phyloP scores from a whole-genome alignment of 495 filamentous ascomycete genomes.

The Melanomma pulvis-pyrius region DNA sequence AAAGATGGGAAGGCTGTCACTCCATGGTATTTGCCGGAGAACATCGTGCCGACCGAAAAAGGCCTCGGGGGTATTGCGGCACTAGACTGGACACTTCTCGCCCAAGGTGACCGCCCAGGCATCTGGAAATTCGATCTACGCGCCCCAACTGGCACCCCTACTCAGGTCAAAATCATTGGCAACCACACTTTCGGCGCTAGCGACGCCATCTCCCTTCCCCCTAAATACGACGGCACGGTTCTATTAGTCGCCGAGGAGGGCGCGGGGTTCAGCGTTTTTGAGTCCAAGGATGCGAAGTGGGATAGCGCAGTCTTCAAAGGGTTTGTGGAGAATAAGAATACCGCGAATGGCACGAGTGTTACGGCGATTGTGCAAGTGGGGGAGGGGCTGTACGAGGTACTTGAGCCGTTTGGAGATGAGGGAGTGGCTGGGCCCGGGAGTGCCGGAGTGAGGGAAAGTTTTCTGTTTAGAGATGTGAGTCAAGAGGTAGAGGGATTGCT shows the following conservation, averaged over 20 bases:
- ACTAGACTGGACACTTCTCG: conserved; percentile 22
- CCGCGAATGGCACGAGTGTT: conserved; percentile 6
- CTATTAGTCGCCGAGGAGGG: conserved; percentile 26
- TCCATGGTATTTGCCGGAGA: conserved; percentile 25
- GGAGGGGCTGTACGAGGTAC: conserved; percentile 19
- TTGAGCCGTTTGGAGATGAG: conserved; percentile 35
- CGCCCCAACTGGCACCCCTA: conserved; percentile 11
- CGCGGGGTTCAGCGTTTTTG: conserved; percentile 17
- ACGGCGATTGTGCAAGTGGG: conserved; percentile 19
- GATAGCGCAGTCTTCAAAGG: conserved; percentile 20
- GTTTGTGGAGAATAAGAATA: conserved; percentile 3
- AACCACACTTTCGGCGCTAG: conserved; percentile 20
- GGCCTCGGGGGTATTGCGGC: conserved; percentile 29
- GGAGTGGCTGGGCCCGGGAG: conserved; percentile 27
- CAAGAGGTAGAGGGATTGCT: conserved; percentile 12
- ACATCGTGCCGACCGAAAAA: conserved; percentile 22
- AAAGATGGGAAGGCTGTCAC: conserved; percentile 17
- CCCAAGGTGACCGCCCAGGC: conserved; percentile 16
- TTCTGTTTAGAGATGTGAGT: conserved; percentile 18
- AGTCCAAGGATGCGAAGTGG: conserved; percentile 19
- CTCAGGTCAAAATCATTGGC: background rate
- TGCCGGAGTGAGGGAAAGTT: conserved; percentile 21
- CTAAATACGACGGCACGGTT: conserved; percentile 20
- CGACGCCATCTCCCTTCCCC: conserved; percentile 25
- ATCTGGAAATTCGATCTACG: conserved; percentile 16